These are phyloP conservation scores for Apiospora sp. DNA, from an alignment of 2,329 filamentous ascomycete genomes.

Conservation along the genomic window DNA sequence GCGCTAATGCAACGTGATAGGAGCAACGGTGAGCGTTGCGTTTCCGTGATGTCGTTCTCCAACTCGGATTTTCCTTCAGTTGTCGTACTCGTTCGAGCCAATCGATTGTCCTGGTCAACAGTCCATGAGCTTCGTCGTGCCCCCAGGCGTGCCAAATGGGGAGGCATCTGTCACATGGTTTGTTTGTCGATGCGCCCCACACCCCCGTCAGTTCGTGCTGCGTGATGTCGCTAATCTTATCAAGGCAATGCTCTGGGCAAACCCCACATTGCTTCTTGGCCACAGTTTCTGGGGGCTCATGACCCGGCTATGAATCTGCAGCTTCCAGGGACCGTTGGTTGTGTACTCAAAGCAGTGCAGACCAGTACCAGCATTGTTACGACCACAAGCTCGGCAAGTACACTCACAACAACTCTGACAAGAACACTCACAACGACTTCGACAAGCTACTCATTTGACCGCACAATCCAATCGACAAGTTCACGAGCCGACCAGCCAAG, in stretches of 20 bases:
- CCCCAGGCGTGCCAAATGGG: background rate
- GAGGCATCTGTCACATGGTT: background rate
- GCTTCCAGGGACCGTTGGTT: background rate
- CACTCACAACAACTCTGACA: background rate
- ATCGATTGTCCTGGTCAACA: background rate
- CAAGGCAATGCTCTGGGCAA: background rate
- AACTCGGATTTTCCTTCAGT: background rate
- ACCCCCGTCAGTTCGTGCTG: background rate
- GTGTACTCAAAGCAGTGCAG: background rate
- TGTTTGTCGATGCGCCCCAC: background rate
- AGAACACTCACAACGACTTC: background rate
- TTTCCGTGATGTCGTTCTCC: background rate
- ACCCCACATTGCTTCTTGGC: background rate
- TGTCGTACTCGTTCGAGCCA: constrained; percentile 1
- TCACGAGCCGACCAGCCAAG: background rate
- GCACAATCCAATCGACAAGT: background rate
- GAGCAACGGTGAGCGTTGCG: constrained; percentile 2
- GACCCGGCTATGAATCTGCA: background rate
- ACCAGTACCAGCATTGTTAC: background rate
- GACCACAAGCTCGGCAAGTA: background rate
- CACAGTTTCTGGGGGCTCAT: background rate
- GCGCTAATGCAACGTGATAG: constrained; percentile 14
- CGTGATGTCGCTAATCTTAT: constrained; percentile 5
- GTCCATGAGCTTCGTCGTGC: constrained; percentile 7
- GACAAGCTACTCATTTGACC: background rate